These are phyloP conservation scores for Fusarium buxicola DNA, from an alignment of 2,329 filamentous ascomycete species.

Conservation along the genomic window DNA sequence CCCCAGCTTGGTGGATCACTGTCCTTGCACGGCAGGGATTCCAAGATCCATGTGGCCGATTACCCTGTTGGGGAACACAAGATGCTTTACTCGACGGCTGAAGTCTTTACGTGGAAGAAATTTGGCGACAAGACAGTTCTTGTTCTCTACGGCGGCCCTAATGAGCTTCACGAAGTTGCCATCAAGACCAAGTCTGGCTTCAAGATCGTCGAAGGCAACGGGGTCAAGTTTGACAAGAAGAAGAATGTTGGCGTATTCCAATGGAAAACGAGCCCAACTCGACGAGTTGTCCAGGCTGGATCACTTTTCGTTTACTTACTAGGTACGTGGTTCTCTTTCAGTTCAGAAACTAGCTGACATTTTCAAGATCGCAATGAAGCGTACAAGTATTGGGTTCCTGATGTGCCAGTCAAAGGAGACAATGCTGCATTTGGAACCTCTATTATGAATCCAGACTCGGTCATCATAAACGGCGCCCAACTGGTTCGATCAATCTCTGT, in stretches of 20 bases:
- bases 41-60: constrained; percentile 75
- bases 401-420: constrained; percentile 55
- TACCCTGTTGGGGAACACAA: constrained; percentile 70
- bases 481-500: constrained; percentile 71
- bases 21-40: constrained; percentile 71
- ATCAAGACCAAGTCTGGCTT: constrained; percentile 49
- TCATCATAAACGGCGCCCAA: constrained; percentile 72
- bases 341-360: not conserved
- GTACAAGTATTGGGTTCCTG: constrained; percentile 76
- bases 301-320: constrained; percentile 57
- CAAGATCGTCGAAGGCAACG: constrained; percentile 43
- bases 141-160: constrained; percentile 71
- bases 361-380: constrained; percentile 69
- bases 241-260: constrained; percentile 45
- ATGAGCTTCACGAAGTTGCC: constrained; percentile 73
- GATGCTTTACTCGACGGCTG: constrained; percentile 75
- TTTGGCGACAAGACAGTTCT: constrained; percentile 69
- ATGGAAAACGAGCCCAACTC: constrained; percentile 47
- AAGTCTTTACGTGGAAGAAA: constrained; percentile 77
- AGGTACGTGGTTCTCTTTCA: constrained; percentile 36
- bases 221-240: constrained; percentile 41
- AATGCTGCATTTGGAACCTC: constrained; percentile 50
- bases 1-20: constrained; percentile 69
- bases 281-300: constrained; percentile 50
- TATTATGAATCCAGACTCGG: constrained; percentile 45